Conservation (phyloP, 2,329 filamentous ascomycete genomes). For the Stagonosporopsis rhizophila region DNA sequence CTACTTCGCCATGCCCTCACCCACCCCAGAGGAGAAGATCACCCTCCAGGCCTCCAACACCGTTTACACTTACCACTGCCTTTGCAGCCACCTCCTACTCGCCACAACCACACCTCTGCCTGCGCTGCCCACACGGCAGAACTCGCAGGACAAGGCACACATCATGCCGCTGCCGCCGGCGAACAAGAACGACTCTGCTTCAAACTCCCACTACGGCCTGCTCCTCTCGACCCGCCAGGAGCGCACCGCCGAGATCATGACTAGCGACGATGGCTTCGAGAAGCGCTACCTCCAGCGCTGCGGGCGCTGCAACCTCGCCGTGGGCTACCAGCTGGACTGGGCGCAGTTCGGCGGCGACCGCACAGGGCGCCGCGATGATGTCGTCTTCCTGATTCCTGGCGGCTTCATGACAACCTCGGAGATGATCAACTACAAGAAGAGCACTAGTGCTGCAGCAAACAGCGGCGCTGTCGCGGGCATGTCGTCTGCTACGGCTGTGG, state of each 20-base stretch:
- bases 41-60: slow-evolving; percentile 45
- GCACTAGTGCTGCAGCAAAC: slow-evolving; percentile 12
- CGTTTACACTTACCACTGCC: slow-evolving; percentile 67
- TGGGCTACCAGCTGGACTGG: slow-evolving; percentile 69
- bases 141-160: slow-evolving; percentile 60
- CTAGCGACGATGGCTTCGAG: slow-evolving; percentile 70
- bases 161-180: slow-evolving; percentile 63
- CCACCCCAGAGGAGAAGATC: slow-evolving; percentile 40
- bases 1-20: slow-evolving; percentile 45
- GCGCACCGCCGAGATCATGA: slow-evolving; percentile 59
- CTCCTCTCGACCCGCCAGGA: slow-evolving; percentile 59
- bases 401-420: slow-evolving; percentile 65
- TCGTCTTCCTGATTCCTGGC: slow-evolving; percentile 68
- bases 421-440: slow-evolving; percentile 56
- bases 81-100: slow-evolving; percentile 70
- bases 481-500: slow-evolving; percentile 25
- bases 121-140: slow-evolving; percentile 60
- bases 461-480: slow-evolving; percentile 15
- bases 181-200: slow-evolving; percentile 18
- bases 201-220: slow-evolving; percentile 55
- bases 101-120: slow-evolving; percentile 63
- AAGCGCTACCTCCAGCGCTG: slow-evolving; percentile 68
- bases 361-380: slow-evolving; percentile 51
- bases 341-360: slow-evolving; percentile 53
- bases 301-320: slow-evolving; percentile 64